Evolutionary conservation across 2,329 filamentous ascomycete genomes (phyloP), one percentile per base, ranked within the genome.

Genomic region (Penicillium sp.): DNA sequence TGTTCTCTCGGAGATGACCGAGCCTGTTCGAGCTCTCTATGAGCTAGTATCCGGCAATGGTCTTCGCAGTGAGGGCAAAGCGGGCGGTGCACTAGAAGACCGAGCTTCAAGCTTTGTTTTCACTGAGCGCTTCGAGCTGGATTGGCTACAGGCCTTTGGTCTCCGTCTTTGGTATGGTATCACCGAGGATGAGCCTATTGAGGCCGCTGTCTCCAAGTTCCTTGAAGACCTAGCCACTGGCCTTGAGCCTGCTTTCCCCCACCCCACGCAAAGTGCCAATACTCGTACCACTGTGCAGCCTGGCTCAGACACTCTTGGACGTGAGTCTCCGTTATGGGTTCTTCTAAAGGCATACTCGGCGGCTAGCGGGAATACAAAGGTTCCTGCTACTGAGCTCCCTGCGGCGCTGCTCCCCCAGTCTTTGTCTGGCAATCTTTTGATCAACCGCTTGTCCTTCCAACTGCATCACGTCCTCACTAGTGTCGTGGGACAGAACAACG

Each of bases 111-210:
- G 88, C 0, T 96, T 99, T 70, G 83, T 87, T 53, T 90, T 99
- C 62, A 90, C 91, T 1, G 84, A 90, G 66, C 87, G 88, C 47
- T 99, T 97, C 71, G 86, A 86, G 4, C 81, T 99, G 35, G 90
- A 96, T 71, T 99, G 95, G 95, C 88, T 91, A 72, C 93, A 96
- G 70, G 88, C 93, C 0, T 96, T 99, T 73, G 93, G 91, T 11
- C 82, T 99, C 49, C 87, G 93, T 44, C 81, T 99, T 1, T 98
- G 92, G 90, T 99, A 96, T 72, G 88, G 87, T 45, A 90, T 87
- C 42, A 81, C 84, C 2, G 79, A 84, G 33, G 81, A 87, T 39
- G 89, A 92, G 45, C 83, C 86, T 35, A 81, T 97, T 44, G 85
- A 88, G 49, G 79, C 82, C 46, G 93, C 93, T 3, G 87, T 99